phyloP scores from a whole-genome alignment of 2,329 filamentous ascomycete genomes.

The Microdochium trichocladiopsis region DNA sequence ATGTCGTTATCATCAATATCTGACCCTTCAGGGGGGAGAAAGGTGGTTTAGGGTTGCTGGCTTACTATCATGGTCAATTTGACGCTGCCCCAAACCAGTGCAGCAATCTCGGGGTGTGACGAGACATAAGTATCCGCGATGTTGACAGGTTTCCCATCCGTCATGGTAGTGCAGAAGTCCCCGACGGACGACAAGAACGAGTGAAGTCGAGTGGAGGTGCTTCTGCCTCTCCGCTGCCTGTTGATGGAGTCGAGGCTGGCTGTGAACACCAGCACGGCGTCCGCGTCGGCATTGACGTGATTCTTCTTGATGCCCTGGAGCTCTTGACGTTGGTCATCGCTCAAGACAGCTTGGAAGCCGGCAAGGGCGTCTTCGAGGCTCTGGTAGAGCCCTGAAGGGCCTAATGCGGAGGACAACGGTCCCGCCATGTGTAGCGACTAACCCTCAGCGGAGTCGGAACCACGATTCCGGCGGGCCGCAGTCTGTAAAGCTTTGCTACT shows the following conservation, averaged over 20 bases:
- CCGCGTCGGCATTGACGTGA: constrained; percentile 14
- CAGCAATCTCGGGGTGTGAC: constrained; percentile 26
- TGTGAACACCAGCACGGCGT: constrained; percentile 24
- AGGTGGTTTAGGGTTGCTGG: neutral
- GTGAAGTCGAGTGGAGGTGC: constrained; percentile 21
- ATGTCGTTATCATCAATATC: constrained; percentile 6
- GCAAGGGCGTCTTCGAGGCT: neutral
- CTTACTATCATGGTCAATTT: constrained; percentile 29
- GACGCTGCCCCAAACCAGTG: constrained; percentile 34
- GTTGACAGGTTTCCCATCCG: constrained; percentile 21
- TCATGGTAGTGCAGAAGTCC: constrained; percentile 27
- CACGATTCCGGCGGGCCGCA: too few species aligned
- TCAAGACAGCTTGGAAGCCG: constrained; percentile 3
- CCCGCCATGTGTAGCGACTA: too few species aligned
- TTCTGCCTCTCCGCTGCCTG: constrained; percentile 11
- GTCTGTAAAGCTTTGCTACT: too few species aligned
- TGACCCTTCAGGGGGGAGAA: constrained; percentile 15
- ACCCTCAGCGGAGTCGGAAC: too few species aligned
- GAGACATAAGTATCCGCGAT: constrained; percentile 28
- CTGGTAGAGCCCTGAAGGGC: neutral
- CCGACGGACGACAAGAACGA: constrained; percentile 26
- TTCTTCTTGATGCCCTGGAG: neutral
- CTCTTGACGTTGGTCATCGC: neutral
- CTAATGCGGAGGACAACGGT: neutral
- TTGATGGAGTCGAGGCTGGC: constrained; percentile 19